Evolutionary conservation across 768 basidiomycete species (phyloP), one percentile per base, ranked within the genome.

Genomic region (Paxillus ammoniavirescens): DNA sequence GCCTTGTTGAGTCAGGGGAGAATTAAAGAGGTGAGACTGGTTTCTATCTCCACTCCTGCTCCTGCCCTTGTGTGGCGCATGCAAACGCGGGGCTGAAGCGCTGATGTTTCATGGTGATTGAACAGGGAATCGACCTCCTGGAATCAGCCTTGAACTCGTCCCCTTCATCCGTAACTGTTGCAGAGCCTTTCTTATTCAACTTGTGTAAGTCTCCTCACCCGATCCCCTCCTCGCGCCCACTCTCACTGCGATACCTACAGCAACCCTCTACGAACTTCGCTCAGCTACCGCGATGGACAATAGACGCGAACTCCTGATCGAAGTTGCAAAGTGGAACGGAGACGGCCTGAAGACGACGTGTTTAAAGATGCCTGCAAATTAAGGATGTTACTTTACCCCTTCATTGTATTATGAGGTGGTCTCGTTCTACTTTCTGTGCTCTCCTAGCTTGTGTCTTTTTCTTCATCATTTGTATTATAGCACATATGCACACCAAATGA

Each of bases 131-230:
- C 45, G 78, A 82, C 42, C 78, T 83, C 0, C 70, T 93, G 36
- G 90, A 93, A 66, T 66, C 54, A 4, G 83, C 84, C 2, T 65
- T 93, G 33, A 73, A 72, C 50, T 65, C 78, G 3, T 87, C 88
- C 1, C 91, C 91, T 2, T 79, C 87, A 1, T 81, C 81, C 45
- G 81, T 88, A 8, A 85, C 87, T 12, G 79, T 85, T 23, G 87
- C 88, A 7, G 91, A 93, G 62, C 91, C 91, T 5, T 89, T 89
- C 71, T 65, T 93, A 42, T 93, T 93, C 71, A 93, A 93, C 57
- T 75, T 93, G 7, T 88, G 91, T 91, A 65, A 55, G 86, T 72
- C 1, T 26, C 17, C 30, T 5, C 33, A 8, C 21, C 4, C 38
- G 10, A 41, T 35, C n/a, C 8, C 15, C 14, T 10, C 21, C n/a